Conservation (phyloP, 306 rosid genomes). For the Echinosophora koreensis region DNA sequence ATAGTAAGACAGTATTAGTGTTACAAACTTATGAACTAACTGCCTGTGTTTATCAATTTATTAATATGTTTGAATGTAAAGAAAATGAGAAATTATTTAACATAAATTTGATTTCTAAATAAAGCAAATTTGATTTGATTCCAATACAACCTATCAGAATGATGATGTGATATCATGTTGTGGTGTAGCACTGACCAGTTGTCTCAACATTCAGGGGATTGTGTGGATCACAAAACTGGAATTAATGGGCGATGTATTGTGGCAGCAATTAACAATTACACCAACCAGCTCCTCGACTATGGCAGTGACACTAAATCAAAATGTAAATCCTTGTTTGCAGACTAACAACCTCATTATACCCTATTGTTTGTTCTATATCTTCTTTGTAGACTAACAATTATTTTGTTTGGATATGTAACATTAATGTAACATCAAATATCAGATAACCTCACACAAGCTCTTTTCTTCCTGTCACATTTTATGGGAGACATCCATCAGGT, state of each 20-base stretch:
- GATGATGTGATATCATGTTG: background rate
- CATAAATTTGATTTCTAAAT: too few species aligned
- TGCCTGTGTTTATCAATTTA: background rate
- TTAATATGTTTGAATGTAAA: too few species aligned
- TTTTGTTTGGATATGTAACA: background rate
- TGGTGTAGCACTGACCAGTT: background rate
- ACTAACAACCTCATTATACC: background rate
- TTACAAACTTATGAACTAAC: too few species aligned
- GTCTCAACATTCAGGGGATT: slow-evolving; percentile 68
- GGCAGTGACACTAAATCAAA: slow-evolving; percentile 39
- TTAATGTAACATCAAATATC: slow-evolving; percentile 30
- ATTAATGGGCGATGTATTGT: slow-evolving; percentile 70
- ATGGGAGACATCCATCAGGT: slow-evolving; percentile 95
- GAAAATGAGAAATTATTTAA: too few species aligned
- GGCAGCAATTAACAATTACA: slow-evolving; percentile 78
- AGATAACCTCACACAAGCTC: slow-evolving; percentile 90
- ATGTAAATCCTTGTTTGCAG: slow-evolving; percentile 49
- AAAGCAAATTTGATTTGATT: too few species aligned
- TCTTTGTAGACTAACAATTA: slow-evolving; percentile 21
- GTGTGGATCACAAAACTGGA: slow-evolving; percentile 68
- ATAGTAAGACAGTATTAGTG: too few species aligned
- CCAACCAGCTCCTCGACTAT: slow-evolving; percentile 67
- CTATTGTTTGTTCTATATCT: background rate
- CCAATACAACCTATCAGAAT: background rate
- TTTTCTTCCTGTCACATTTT: slow-evolving; percentile 81